Percentiles rank a stretch among this genome's conserved stretches.
These are phyloP conservation scores for Aspergillus costaricaensis DNA, from an alignment of 2,329 filamentous ascomycete species.

Conservation along the genomic window DNA sequence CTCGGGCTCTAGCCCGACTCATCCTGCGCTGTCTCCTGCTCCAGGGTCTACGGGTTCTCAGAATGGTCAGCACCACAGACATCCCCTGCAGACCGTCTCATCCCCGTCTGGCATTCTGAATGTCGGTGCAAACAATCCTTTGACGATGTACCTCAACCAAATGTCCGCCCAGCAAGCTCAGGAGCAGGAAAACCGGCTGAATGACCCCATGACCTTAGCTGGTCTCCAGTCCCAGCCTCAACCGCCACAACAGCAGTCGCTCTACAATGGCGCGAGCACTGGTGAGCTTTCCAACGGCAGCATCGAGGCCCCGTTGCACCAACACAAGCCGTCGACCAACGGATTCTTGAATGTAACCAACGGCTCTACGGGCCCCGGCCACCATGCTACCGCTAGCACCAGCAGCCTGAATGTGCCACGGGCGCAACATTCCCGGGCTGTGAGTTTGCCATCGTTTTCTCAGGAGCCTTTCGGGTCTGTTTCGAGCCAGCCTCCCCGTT, in stretches of 20 bases:
- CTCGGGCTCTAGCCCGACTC: constrained; percentile 62
- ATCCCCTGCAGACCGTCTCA: constrained; percentile 56
- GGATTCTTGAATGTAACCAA: constrained; percentile 58
- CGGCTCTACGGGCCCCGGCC: constrained; percentile 68
- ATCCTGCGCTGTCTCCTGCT: constrained; percentile 55
- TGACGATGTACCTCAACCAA: constrained; percentile 91
- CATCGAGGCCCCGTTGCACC: constrained; percentile 46
- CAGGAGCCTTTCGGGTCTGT: constrained; percentile 57
- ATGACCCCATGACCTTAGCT: constrained; percentile 44
- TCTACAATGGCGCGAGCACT: constrained; percentile 75
- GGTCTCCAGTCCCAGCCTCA: constrained; percentile 64
- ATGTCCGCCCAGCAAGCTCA: constrained; percentile 62
- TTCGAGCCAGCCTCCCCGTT: constrained; percentile 38
- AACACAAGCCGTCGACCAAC: constrained; percentile 66
- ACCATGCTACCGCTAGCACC: constrained; percentile 69
- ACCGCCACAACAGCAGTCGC: constrained; percentile 73
- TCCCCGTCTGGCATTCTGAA: constrained; percentile 76
- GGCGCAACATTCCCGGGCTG: constrained; percentile 73
- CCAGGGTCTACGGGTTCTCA: constrained; percentile 56
- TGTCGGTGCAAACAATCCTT: constrained; percentile 75
- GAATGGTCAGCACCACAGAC: constrained; percentile 60
- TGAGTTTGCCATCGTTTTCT: constrained; percentile 77
- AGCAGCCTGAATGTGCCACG: constrained; percentile 54
- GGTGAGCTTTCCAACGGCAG: constrained; percentile 61
- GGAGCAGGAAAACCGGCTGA: constrained; percentile 61